Conservation (phyloP, 345 rosid species). For the Brassica incana region DNA sequence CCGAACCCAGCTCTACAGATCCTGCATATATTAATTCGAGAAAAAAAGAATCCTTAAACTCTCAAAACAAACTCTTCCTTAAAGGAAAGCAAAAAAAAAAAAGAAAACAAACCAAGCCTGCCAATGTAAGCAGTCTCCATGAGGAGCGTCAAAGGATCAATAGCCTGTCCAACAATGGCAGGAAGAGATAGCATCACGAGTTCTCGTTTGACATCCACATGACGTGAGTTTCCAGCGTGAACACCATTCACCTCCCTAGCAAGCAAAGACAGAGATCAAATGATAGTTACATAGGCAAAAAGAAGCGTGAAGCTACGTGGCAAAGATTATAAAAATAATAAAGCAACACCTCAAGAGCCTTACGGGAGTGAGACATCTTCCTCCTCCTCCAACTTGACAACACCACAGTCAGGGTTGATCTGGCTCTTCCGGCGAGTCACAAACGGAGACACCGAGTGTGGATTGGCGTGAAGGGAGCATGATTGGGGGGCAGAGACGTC, state of each 20-base stretch:
- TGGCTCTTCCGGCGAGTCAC: constrained; percentile 46
- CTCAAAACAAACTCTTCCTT: not conserved
- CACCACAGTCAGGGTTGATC: constrained; percentile 47
- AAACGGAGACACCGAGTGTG: constrained; percentile 36
- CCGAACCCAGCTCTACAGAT: constrained; percentile 83
- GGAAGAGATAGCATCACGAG: constrained; percentile 83
- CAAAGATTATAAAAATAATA: constrained; percentile 17
- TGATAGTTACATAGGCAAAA: constrained; percentile 22
- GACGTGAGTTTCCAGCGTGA: constrained; percentile 33
- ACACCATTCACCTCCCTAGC: constrained; percentile 46
- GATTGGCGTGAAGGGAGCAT: constrained; percentile 19
- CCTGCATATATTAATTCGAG: constrained; percentile 46
- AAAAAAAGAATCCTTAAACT: not conserved
- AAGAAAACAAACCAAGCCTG: constrained; percentile 58
- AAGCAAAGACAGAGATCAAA: constrained; percentile 12
- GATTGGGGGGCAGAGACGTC: constrained; percentile 16
- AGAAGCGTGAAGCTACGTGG: not conserved
- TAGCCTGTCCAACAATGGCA: constrained; percentile 88
- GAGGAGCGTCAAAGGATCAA: constrained; percentile 78
- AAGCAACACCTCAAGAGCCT: constrained; percentile 41
- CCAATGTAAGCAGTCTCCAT: constrained; percentile 99
- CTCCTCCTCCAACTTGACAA: constrained; percentile 36
- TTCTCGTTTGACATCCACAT: constrained; percentile 58
- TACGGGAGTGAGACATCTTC: constrained; percentile 47
- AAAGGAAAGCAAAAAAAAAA: not conserved